A percentile compares a stretch with the other conserved stretches of the same genome.
Conservation (phyloP, 2,329 filamentous ascomycete species). For the Zarea fungicola region DNA sequence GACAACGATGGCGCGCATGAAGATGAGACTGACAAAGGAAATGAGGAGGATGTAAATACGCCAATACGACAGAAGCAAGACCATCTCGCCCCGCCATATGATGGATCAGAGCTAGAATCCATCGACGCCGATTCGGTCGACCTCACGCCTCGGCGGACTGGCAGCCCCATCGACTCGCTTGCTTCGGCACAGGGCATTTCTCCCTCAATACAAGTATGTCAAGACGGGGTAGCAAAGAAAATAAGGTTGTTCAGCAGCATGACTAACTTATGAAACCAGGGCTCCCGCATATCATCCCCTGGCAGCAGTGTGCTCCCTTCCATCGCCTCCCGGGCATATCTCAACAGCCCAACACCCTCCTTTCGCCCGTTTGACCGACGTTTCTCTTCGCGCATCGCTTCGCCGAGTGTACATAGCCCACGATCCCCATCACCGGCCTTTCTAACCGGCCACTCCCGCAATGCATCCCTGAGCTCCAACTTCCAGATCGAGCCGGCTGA, state of each 20-base stretch:
- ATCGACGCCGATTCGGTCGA: slow-evolving; percentile 41
- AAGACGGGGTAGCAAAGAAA: no score
- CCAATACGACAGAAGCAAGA: slow-evolving; percentile 29
- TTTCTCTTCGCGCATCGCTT: slow-evolving; percentile 79
- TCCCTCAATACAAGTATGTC: slow-evolving; percentile 69
- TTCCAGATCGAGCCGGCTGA: slow-evolving; percentile 57
- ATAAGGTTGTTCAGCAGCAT: no score
- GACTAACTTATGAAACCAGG: slow-evolving; percentile 38
- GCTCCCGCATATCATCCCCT: slow-evolving; percentile 59
- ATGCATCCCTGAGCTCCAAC: slow-evolving; percentile 72
- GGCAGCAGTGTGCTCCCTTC: slow-evolving; percentile 69
- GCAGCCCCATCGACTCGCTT: slow-evolving; percentile 59
- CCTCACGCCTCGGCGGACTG: slow-evolving; percentile 21
- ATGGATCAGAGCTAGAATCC: slow-evolving; percentile 22
- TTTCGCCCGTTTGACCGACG: slow-evolving; percentile 91
- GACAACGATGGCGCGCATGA: background rate
- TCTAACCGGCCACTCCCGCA: slow-evolving; percentile 69
- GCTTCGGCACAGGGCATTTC: slow-evolving; percentile 71
- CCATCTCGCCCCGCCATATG: slow-evolving; percentile 29
- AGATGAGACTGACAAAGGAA: background rate
- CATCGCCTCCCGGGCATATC: slow-evolving; percentile 58
- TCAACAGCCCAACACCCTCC: slow-evolving; percentile 69
- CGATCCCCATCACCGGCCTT: slow-evolving; percentile 75
- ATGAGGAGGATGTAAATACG: slow-evolving; percentile 22
- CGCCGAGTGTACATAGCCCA: slow-evolving; percentile 50